phyloP scores from a whole-genome alignment of 345 rosid species.

The Conringia planisiliqua region DNA sequence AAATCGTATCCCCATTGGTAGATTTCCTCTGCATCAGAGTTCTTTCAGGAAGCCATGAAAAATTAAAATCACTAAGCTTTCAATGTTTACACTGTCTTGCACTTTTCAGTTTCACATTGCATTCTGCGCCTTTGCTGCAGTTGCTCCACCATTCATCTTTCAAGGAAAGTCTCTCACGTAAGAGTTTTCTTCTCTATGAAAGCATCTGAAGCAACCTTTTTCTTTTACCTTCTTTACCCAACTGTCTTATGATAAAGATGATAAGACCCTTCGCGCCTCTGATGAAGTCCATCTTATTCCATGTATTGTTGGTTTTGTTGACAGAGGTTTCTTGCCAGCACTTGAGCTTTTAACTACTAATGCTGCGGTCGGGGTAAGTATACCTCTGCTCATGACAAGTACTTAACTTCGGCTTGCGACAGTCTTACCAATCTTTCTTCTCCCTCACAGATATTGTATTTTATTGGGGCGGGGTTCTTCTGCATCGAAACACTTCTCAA shows the following conservation, averaged over 20 bases:
- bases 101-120: slow-evolving; percentile 72
- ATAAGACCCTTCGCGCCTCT: not conserved
- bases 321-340: slow-evolving; percentile 96
- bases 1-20: not conserved
- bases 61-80: not conserved
- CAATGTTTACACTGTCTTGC: slow-evolving; percentile 16
- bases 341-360: slow-evolving; percentile 50
- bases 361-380: slow-evolving; percentile 70
- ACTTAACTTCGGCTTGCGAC: not conserved
- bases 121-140: slow-evolving; percentile 77
- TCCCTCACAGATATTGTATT: slow-evolving; percentile 64
- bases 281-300: slow-evolving; percentile 15
- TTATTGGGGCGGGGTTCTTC: slow-evolving; percentile 79
- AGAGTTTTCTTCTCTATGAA: slow-evolving; percentile 31
- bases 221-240: not conserved
- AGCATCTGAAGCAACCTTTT: slow-evolving; percentile 4
- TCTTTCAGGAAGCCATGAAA: slow-evolving; percentile 5
- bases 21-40: slow-evolving; percentile 1
- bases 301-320: slow-evolving; percentile 21
- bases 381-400: not conserved
- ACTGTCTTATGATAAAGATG: not conserved
- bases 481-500: slow-evolving; percentile 73
- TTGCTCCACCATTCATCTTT: slow-evolving; percentile 93
- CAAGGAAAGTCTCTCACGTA: slow-evolving; percentile 96
- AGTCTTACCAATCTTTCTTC: not conserved